phyloP scores from a whole-genome alignment of 2,329 filamentous ascomycete species.

The Ophiognomonia clavigignenti-juglandacearum region DNA sequence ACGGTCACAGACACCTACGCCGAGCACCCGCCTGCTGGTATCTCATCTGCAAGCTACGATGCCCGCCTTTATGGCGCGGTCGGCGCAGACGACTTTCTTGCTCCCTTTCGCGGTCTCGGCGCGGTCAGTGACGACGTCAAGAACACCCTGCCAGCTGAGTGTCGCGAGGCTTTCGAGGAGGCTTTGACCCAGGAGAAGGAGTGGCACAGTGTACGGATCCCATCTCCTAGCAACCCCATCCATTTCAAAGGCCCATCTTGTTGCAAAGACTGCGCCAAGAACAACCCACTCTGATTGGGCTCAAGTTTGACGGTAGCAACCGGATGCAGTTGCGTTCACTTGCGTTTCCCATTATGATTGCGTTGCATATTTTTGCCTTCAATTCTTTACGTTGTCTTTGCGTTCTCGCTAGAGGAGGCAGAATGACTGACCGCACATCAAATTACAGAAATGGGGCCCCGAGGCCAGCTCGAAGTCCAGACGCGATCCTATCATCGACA shows the following conservation, averaged over 20 bases:
- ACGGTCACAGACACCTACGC: conserved; percentile 50
- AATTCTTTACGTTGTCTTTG: no score
- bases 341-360: no score
- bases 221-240: not conserved
- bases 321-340: no score
- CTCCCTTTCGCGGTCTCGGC: conserved; percentile 56
- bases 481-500: conserved; percentile 54
- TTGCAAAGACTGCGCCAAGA: not conserved
- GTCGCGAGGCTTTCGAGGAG: conserved; percentile 66
- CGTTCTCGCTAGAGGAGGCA: no score
- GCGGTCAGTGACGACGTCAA: conserved; percentile 61
- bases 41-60: conserved; percentile 41
- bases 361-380: no score
- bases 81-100: conserved; percentile 38
- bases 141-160: conserved; percentile 63
- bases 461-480: conserved; percentile 56
- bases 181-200: conserved; percentile 59
- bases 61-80: conserved; percentile 33
- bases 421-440: not conserved
- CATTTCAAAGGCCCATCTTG: not conserved
- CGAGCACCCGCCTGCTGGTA: conserved; percentile 44
- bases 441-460: conserved; percentile 55
- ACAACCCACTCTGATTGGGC: no score
- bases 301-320: no score
- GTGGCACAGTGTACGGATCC: conserved; percentile 54